Conservation (phyloP, 768 basidiomycete genomes). For the Tylopilus rubrobrunneus region DNA sequence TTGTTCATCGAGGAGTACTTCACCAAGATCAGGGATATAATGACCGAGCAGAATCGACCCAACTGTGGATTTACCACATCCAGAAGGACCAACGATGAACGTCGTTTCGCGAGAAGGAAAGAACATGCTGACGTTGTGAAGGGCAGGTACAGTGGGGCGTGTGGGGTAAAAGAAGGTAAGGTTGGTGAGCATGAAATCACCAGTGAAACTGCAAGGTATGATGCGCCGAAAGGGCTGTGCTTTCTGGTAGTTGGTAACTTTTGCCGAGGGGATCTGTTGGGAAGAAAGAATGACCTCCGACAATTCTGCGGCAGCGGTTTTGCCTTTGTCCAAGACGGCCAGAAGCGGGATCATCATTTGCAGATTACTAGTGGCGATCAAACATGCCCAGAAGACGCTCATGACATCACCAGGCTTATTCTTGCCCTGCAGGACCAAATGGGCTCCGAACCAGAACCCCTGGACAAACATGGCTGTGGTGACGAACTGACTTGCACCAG, state of each 20-base stretch:
- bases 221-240: conserved; percentile 54
- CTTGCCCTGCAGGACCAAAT: conserved; percentile 77
- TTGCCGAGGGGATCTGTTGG: conserved; percentile 36
- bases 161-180: conserved; percentile 74
- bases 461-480: conserved; percentile 93
- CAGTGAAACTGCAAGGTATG: conserved; percentile 56
- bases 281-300: conserved; percentile 20
- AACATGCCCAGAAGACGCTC: conserved; percentile 97
- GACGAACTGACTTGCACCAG: conserved; percentile 71
- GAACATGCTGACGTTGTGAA: conserved; percentile 55
- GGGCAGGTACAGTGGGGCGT: conserved; percentile 56
- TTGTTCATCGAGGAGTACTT: conserved; percentile 78
- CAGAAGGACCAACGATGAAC: conserved; percentile 35
- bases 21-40: conserved; percentile 58
- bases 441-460: conserved; percentile 93
- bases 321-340: conserved; percentile 65
- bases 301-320: conserved; percentile 37
- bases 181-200: conserved; percentile 61
- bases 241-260: conserved; percentile 11
- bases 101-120: conserved; percentile 25
- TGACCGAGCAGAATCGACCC: conserved; percentile 64
- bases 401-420: conserved; percentile 75
- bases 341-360: conserved; percentile 85
- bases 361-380: conserved; percentile 83
- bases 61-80: conserved; percentile 74